A percentile compares a stretch with the other conserved stretches of the same genome.
Conservation (phyloP, 2,329 filamentous ascomycete species). For the Fusarium citri region DNA sequence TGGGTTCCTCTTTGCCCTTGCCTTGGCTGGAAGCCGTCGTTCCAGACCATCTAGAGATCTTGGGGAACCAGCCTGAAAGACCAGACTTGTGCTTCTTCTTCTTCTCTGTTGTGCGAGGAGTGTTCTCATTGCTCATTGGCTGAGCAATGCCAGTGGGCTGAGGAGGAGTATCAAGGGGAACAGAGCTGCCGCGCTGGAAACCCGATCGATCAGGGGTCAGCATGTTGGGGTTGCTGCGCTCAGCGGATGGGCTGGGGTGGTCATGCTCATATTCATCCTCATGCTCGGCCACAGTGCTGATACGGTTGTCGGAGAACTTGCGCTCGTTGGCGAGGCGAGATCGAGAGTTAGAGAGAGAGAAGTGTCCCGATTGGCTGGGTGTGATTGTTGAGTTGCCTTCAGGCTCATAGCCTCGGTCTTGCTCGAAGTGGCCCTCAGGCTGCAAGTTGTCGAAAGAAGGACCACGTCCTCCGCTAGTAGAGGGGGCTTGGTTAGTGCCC, state of each 20-base stretch:
- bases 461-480: constrained; percentile 61
- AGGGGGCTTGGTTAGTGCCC: constrained; percentile 57
- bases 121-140: constrained; percentile 79
- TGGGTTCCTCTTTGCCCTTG: constrained; percentile 70
- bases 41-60: constrained; percentile 97
- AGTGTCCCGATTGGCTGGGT: constrained; percentile 79
- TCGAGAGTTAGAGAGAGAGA: constrained; percentile 70
- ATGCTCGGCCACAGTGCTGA: constrained; percentile 88
- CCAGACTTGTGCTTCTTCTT: constrained; percentile 90
- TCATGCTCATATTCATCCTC: constrained; percentile 78
- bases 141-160: constrained; percentile 56
- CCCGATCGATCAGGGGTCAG: constrained; percentile 69
- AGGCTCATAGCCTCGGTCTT: constrained; percentile 82
- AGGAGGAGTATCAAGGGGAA: constrained; percentile 69
- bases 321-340: constrained; percentile 61
- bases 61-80: constrained; percentile 84
- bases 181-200: constrained; percentile 63
- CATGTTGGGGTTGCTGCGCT: constrained; percentile 61
- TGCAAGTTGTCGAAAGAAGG: constrained; percentile 77
- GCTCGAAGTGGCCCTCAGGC: constrained; percentile 71
- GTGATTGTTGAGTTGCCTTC: constrained; percentile 79
- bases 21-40: constrained; percentile 91
- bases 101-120: constrained; percentile 76
- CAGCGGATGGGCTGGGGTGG: constrained; percentile 55
- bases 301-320: constrained; percentile 78